These are phyloP conservation scores for Blastobotrys attinorum DNA, from an alignment of 805 yeast genomes.

Conservation along the genomic window DNA sequence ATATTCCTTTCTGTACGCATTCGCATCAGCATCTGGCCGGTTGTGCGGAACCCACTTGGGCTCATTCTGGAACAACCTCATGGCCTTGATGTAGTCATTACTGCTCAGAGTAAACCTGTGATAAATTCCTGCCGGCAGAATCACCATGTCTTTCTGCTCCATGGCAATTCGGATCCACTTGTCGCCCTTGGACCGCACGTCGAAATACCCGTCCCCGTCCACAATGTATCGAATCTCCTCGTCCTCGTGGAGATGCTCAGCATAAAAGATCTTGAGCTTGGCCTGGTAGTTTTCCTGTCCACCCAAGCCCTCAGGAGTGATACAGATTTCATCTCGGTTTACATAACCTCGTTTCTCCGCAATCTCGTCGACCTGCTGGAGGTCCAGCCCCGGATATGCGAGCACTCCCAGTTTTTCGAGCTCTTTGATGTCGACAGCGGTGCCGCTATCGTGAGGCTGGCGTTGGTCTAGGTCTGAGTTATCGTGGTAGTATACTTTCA, in stretches of 20 bases:
- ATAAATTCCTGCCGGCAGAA: constrained; percentile 85
- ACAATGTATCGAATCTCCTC: constrained; percentile 89
- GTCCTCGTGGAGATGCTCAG: constrained; percentile 91
- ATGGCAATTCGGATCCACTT: constrained; percentile 76
- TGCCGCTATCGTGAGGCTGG: constrained; percentile 66
- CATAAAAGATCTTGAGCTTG: constrained; percentile 63
- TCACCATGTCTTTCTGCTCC: constrained; percentile 48
- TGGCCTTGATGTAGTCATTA: constrained; percentile 58
- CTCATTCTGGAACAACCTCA: constrained; percentile 83
- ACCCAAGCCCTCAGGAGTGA: constrained; percentile 53
- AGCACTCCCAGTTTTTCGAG: constrained; percentile 60
- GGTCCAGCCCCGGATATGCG: constrained; percentile 44
- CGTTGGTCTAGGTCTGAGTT: constrained; percentile 53
- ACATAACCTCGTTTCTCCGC: constrained; percentile 68
- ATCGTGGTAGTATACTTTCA: constrained; percentile 61
- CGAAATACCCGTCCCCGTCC: constrained; percentile 90
- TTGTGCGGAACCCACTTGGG: constrained; percentile 92
- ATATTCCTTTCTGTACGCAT: constrained; percentile 41
- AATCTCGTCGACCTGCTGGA: constrained; percentile 50
- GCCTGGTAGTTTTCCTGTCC: constrained; percentile 55
- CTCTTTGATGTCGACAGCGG: constrained; percentile 40
- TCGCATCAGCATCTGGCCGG: constrained; percentile 48
- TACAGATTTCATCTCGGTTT: constrained; percentile 65
- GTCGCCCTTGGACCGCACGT: constrained; percentile 57
- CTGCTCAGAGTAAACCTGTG: constrained; percentile 81